A percentile compares a stretch with the other conserved stretches of the same genome.
Evolutionary conservation across 305 asterid species (phyloP).

Genomic region (Caryopteris hybrid): DNA sequence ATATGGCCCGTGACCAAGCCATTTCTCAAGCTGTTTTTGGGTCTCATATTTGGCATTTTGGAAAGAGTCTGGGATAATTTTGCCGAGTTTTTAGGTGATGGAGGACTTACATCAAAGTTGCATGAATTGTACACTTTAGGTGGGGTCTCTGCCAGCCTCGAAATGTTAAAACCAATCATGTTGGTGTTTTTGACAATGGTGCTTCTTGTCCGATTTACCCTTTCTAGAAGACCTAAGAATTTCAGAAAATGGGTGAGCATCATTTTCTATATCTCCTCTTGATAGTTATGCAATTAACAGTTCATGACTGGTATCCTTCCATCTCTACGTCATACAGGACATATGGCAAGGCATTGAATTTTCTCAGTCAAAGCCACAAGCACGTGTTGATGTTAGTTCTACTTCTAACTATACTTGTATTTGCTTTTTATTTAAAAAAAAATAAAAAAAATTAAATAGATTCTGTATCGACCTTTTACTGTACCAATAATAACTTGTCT

Average conservation of each 20-base stretch:
- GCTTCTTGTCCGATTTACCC: constrained; percentile 86
- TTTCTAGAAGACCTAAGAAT: constrained; percentile 92
- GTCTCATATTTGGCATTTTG: constrained; percentile 49
- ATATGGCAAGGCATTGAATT: constrained; percentile 97
- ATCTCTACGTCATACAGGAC: constrained; percentile 59
- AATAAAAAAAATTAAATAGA: too few relatives aligned
- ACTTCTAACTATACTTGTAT: constrained; percentile 8
- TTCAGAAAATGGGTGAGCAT: constrained; percentile 83
- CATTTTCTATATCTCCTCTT: constrained; percentile 23
- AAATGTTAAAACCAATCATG: constrained; percentile 72
- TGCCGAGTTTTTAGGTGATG: constrained; percentile 59
- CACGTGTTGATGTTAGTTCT: constrained; percentile 93
- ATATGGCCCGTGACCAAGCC: constrained; percentile 85
- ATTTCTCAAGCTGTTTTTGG: constrained; percentile 58
- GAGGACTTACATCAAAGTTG: constrained; percentile 55
- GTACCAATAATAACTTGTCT: constrained; percentile 18
- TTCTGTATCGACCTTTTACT: constrained; percentile 1
- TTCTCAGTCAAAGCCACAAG: constrained; percentile 96
- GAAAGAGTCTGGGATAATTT: constrained; percentile 69
- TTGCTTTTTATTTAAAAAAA: too few relatives aligned
- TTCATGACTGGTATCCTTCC: constrained; percentile 17
- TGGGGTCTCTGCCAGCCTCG: constrained; percentile 71
- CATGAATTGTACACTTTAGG: constrained; percentile 60
- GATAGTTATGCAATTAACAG: constrained; percentile 11
- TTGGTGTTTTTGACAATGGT: constrained; percentile 76